Conservation (phyloP, 768 basidiomycete species). For the Melanogaster broomeanus region DNA sequence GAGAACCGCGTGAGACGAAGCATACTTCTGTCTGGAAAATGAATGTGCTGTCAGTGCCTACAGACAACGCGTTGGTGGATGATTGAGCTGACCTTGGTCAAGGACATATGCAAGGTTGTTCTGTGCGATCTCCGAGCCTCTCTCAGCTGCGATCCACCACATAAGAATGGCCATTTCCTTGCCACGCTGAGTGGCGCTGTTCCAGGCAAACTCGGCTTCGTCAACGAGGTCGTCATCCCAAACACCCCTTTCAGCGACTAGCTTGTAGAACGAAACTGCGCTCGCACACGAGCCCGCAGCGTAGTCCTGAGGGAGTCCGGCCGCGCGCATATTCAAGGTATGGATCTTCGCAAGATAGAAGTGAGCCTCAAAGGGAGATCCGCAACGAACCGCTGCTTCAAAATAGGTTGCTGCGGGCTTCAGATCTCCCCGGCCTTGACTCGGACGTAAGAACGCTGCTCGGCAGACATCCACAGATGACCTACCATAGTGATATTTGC, state of each 20-base stretch:
- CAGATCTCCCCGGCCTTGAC: constrained; percentile 68
- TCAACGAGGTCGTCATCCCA: constrained; percentile 80
- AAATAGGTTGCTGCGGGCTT: constrained; percentile 70
- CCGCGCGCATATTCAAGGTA: constrained; percentile 49
- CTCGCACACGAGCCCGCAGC: constrained; percentile 81
- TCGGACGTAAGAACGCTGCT: constrained; percentile 4
- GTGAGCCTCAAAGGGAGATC: constrained; percentile 93
- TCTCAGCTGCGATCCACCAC: constrained; percentile 95
- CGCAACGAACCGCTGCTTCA: constrained; percentile 81
- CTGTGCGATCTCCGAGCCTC: constrained; percentile 90
- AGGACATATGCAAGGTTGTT: constrained; percentile 92
- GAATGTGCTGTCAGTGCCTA: constrained; percentile 20
- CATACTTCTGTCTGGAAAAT: constrained; percentile 62
- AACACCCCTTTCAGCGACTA: constrained; percentile 88
- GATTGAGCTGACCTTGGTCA: constrained; percentile 71
- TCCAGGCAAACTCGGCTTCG: constrained; percentile 81
- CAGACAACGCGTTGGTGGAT: constrained; percentile 32
- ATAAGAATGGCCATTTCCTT: constrained; percentile 84
- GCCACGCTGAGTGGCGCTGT: constrained; percentile 65
- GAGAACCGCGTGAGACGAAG: constrained; percentile 68
- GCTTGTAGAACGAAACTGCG: constrained; percentile 91
- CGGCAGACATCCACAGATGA: neutral
- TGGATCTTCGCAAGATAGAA: constrained; percentile 91
- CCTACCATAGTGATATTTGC: constrained; percentile 72
- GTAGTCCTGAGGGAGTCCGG: constrained; percentile 45